Percentiles rank a stretch among this genome's conserved stretches.
These are phyloP conservation scores for Beauveria brongniartii DNA, from an alignment of 2,329 filamentous ascomycete species.

Conservation along the genomic window DNA sequence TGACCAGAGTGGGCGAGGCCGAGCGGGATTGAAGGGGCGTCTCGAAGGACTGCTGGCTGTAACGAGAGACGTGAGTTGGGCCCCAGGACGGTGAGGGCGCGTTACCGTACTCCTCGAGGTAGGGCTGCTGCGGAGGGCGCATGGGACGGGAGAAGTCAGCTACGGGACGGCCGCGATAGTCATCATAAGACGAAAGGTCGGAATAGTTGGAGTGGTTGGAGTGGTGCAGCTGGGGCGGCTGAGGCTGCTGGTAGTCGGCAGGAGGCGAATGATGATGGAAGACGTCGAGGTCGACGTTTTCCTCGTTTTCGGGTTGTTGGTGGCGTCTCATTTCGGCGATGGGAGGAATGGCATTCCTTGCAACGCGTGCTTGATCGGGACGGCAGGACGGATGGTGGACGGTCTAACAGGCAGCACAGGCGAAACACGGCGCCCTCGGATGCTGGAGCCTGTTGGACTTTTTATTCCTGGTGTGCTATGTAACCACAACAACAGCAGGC, in stretches of 20 bases:
- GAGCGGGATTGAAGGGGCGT: slow-evolving; percentile 17
- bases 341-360: slow-evolving; percentile 5
- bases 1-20: slow-evolving; percentile 22
- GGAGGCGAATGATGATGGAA: slow-evolving; percentile 11
- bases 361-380: slow-evolving; percentile 6
- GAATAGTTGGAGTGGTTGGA: slow-evolving; percentile 18
- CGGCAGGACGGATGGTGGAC: not conserved
- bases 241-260: not conserved
- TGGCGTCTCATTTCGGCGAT: slow-evolving; percentile 12
- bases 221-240: slow-evolving; percentile 19
- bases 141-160: slow-evolving; percentile 18
- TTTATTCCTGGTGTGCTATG: not conserved
- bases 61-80: slow-evolving; percentile 12
- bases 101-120: slow-evolving; percentile 18
- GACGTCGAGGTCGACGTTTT: slow-evolving; percentile 13
- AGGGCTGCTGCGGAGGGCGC: slow-evolving; percentile 13
- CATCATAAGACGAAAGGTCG: slow-evolving; percentile 21
- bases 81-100: slow-evolving; percentile 14
- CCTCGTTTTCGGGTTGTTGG: slow-evolving; percentile 8
- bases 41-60: slow-evolving; percentile 15
- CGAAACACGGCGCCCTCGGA: slow-evolving; percentile 1
- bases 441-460: not conserved
- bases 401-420: not conserved
- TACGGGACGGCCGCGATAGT: slow-evolving; percentile 20
- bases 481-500: not conserved